Conservation (phyloP, 225 moss, liverwort and hornwort species). For the Bryoerythrophyllum caledonicum region DNA sequence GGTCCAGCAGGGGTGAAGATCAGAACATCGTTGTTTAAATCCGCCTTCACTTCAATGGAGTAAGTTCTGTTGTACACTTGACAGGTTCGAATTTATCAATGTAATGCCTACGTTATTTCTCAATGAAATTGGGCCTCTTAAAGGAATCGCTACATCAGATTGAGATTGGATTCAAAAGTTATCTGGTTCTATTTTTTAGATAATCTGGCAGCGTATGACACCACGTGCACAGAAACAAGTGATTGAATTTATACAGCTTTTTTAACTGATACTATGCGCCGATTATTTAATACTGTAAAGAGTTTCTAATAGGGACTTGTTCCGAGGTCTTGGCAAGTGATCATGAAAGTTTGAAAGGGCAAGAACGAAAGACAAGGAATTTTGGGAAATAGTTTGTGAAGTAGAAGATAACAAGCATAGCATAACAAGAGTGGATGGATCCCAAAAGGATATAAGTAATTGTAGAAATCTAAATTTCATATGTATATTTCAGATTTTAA, state of each 20-base stretch:
- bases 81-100: background rate
- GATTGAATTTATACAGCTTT: background rate
- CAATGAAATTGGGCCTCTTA: constrained; percentile 2
- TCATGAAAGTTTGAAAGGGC: too few relatives aligned
- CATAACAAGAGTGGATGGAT: too few relatives aligned
- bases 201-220: background rate
- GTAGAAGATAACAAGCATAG: too few relatives aligned
- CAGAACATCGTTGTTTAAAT: constrained; percentile 59
- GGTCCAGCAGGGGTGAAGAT: constrained; percentile 51
- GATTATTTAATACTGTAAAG: too few relatives aligned
- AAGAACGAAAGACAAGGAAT: too few relatives aligned
- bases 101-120: background rate
- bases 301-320: too few relatives aligned
- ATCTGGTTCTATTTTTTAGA: background rate
- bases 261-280: background rate
- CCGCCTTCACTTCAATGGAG: constrained; percentile 58
- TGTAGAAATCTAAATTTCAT: too few relatives aligned
- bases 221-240: background rate
- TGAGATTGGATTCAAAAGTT: constrained; percentile 8
- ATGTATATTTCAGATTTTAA: too few relatives aligned
- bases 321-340: too few relatives aligned
- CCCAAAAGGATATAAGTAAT: too few relatives aligned
- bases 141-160: constrained; percentile 7
- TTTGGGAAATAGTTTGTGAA: too few relatives aligned
- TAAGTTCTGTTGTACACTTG: constrained; percentile 29